A percentile compares a stretch with the other conserved stretches of the same genome.
Evolutionary conservation across 768 basidiomycete species (phyloP).

Genomic region (Suillus clintonianus): DNA sequence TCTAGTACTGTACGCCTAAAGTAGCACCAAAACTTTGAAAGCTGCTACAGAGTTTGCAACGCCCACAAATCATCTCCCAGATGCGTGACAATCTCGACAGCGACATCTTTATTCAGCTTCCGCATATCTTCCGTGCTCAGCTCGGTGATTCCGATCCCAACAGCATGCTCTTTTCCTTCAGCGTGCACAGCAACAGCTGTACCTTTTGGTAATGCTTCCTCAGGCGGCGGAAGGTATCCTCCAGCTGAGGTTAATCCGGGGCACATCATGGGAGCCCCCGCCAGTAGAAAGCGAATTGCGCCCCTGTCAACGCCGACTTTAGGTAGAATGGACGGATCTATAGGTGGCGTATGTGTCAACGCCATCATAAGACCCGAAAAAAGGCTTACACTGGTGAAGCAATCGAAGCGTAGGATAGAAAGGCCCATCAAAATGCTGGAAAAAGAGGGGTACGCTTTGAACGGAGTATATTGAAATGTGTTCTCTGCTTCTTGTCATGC

Average conservation of each 20-base stretch:
- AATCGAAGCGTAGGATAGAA: conserved; percentile 86
- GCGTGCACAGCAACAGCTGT: conserved; percentile 87
- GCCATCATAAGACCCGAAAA: background rate
- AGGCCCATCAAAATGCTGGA: conserved; percentile 96
- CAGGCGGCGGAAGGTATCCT: conserved; percentile 79
- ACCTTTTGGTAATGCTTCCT: conserved; percentile 66
- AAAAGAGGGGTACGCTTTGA: conserved; percentile 84
- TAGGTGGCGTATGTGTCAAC: background rate
- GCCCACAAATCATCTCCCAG: conserved; percentile 90
- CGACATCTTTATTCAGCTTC: conserved; percentile 86
- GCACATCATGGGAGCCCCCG: conserved; percentile 95
- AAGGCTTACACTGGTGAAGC: conserved; percentile 83
- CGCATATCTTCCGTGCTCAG: conserved; percentile 88
- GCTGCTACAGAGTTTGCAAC: conserved; percentile 54
- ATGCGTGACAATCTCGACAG: conserved; percentile 84
- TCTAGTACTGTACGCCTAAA: background rate
- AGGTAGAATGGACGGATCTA: conserved; percentile 91
- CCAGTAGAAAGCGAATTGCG: conserved; percentile 95
- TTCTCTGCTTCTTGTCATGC: conserved; percentile 70
- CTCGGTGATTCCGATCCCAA: conserved; percentile 83
- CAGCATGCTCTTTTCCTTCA: conserved; percentile 94
- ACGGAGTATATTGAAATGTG: conserved; percentile 93
- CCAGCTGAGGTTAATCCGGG: conserved; percentile 94
- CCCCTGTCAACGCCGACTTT: conserved; percentile 92
- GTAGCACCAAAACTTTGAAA: background rate